Evolutionary conservation across 2,329 filamentous ascomycete species (phyloP), one percentile per base, ranked within the genome.

Genomic region (Fusarium oligoseptatum): DNA sequence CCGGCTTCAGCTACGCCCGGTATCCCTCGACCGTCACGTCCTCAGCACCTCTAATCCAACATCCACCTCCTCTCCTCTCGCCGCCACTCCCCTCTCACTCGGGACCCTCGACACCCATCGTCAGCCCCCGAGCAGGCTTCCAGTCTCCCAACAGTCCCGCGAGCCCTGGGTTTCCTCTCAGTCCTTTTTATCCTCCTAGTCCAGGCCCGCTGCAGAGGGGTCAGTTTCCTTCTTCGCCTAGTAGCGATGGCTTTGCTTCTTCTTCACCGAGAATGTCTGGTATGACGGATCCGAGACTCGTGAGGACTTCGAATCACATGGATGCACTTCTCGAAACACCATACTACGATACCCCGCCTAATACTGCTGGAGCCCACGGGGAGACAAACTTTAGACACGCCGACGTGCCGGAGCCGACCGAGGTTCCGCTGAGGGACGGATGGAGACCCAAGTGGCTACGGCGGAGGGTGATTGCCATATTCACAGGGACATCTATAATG

Each of bases 381-480:
- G 45, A 75, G 45, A 60, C 64, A 11, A 74, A 63, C 24, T 65
- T 65, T 22, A 56, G 24, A 29, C 64, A 55, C 24, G 56, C 63
- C 24, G 72, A 78, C 41, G 34, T 45, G 14, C 34, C 62, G n/a
- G 75, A 78, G 55, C 45, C 70, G 14, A 62, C 66, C n/a, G 77
- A 79, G 55, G 60, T 76, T 15, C 57, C 56, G 1, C 65, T 79
- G 34, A 75, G 64, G 5, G 72, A 76, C 60, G 78, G 78, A 4
- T 80, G 79, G 79, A 73, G 75, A 32, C 79, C 79, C 12, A 64
- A 43, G 36, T 80, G 79, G 76, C 24, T 80, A 41, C 70, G 73
- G 17, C 68, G 73, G 36, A 66, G 72, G 45, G 67, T 76, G 9
- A 56, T 74, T 9, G 75, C 64, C 24, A 67, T 58, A n/a, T 80